Percentiles rank a stretch among this genome's conserved stretches.
phyloP scores from a whole-genome alignment of 2,329 filamentous ascomycete species.

The Corynespora cassiicola region DNA sequence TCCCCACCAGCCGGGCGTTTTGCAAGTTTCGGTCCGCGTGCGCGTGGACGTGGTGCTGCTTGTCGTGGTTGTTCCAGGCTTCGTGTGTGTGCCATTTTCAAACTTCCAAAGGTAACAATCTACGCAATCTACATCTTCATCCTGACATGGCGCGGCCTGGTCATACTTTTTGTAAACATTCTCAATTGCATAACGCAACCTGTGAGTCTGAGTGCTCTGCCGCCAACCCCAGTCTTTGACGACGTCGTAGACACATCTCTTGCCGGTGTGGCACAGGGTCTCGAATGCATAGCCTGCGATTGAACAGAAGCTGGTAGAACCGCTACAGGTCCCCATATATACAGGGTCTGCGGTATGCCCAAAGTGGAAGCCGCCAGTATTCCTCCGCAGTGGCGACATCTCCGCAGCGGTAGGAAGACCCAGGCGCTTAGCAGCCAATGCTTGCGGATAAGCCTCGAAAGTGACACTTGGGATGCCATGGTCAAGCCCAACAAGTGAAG shows the following conservation, averaged over 20 bases:
- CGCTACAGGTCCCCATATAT: constrained; percentile 46
- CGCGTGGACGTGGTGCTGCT: constrained; percentile 29
- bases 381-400: constrained; percentile 35
- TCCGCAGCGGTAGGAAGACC: constrained; percentile 37
- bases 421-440: constrained; percentile 40
- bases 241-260: constrained; percentile 42
- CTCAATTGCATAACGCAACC: constrained; percentile 41
- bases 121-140: constrained; percentile 41
- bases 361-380: constrained; percentile 44
- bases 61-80: constrained; percentile 19
- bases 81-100: constrained; percentile 41
- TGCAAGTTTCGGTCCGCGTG: constrained; percentile 43
- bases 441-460: constrained; percentile 45
- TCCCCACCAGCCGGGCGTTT: constrained; percentile 47
- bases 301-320: constrained; percentile 42
- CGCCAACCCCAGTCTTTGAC: constrained; percentile 46
- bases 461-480: constrained; percentile 40
- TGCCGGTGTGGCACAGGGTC: constrained; percentile 43
- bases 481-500: constrained; percentile 40
- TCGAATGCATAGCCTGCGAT: constrained; percentile 45
- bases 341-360: constrained; percentile 44
- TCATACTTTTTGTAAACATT: constrained; percentile 44
- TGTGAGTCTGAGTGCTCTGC: constrained; percentile 39
- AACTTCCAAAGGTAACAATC: constrained; percentile 46
- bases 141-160: constrained; percentile 37